These are phyloP conservation scores for Globisporangium splendens DNA, from an alignment of 352 stramenopile genomes.

Conservation along the genomic window DNA sequence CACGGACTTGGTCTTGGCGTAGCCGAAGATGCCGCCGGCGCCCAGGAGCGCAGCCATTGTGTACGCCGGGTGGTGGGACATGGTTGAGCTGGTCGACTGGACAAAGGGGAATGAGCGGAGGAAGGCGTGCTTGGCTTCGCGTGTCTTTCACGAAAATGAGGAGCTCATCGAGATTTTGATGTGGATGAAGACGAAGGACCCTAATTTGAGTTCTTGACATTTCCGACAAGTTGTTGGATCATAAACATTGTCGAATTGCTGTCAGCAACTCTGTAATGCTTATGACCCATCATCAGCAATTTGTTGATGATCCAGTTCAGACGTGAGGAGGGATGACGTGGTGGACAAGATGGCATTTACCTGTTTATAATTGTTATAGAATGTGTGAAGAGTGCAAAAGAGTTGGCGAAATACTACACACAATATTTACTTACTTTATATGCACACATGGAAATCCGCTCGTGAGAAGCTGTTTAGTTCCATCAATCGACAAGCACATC, in stretches of 20 bases:
- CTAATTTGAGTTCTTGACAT: not conserved
- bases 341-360: not conserved
- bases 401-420: no score
- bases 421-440: no score
- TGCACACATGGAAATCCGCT: no score
- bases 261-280: no score
- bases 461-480: no score
- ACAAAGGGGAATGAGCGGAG: not conserved
- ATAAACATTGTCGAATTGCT: not conserved
- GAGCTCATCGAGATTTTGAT: not conserved
- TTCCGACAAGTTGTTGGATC: not conserved
- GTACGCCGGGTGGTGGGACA: slow-evolving; percentile 83
- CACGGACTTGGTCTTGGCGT: slow-evolving; percentile 76
- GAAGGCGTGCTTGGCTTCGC: not conserved
- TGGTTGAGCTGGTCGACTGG: slow-evolving; percentile 10
- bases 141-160: not conserved
- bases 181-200: no score
- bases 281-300: no score
- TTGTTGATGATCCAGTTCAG: not conserved
- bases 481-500: no score
- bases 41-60: slow-evolving; percentile 73
- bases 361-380: not conserved
- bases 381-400: no score
- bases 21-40: slow-evolving; percentile 72
- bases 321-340: not conserved